Percentiles rank a stretch among this genome's conserved stretches.
These are phyloP conservation scores for Gossypium thurberi DNA, from an alignment of 345 rosid species.

Conservation along the genomic window DNA sequence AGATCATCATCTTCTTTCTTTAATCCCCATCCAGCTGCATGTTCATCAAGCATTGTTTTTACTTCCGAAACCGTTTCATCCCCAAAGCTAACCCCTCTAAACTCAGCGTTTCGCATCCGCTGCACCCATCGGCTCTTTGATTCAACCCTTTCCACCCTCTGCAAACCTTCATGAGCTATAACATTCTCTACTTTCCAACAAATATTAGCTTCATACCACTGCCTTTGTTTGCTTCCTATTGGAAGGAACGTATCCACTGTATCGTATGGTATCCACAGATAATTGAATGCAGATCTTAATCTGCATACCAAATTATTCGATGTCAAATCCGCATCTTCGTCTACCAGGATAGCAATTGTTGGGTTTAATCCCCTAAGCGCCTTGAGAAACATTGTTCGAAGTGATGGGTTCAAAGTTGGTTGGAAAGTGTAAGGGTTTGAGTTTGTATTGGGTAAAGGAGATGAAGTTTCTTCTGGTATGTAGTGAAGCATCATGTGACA, in stretches of 20 bases:
- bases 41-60: constrained; percentile 76
- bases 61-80: constrained; percentile 58
- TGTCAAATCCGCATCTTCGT: constrained; percentile 81
- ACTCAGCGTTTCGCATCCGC: constrained; percentile 59
- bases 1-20: constrained; percentile 78
- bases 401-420: constrained; percentile 28
- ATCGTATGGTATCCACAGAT: constrained; percentile 92
- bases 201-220: constrained; percentile 73
- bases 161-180: constrained; percentile 60
- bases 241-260: constrained; percentile 67
- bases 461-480: constrained; percentile 60
- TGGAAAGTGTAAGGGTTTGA: constrained; percentile 17
- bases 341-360: constrained; percentile 55
- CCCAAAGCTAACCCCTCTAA: constrained; percentile 40
- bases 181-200: constrained; percentile 90
- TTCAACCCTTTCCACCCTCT: constrained; percentile 75
- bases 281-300: constrained; percentile 61
- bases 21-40: constrained; percentile 90
- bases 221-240: constrained; percentile 61
- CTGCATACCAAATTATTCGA: constrained; percentile 51
- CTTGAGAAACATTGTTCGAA: constrained; percentile 47
- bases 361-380: constrained; percentile 61
- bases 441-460: constrained; percentile 12
- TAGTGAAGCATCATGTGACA: constrained; percentile 88
- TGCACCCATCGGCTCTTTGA: constrained; percentile 64